These are phyloP conservation scores for Jimgerdemannia lactiflua DNA, from an alignment of 192 early-diverging fungal genomes.

Conservation along the genomic window DNA sequence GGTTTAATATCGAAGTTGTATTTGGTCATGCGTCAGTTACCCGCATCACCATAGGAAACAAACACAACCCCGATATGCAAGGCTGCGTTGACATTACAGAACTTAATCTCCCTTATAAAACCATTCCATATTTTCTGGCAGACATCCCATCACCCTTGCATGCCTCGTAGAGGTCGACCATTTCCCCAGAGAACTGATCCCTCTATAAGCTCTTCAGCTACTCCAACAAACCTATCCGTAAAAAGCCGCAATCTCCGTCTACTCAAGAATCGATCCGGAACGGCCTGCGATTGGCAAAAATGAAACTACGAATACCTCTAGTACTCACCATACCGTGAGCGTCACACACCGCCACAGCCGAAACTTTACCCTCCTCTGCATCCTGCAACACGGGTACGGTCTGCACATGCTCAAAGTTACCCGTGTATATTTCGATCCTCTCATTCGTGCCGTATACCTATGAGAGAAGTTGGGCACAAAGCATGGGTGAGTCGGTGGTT, in stretches of 20 bases:
- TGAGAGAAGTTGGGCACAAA: background rate
- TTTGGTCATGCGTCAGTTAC: too few relatives aligned
- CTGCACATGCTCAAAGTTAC: slow-evolving; percentile 40
- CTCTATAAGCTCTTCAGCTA: too few relatives aligned
- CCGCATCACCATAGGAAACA: too few relatives aligned
- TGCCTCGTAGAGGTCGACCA: too few relatives aligned
- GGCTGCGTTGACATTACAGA: background rate
- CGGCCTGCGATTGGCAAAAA: too few relatives aligned
- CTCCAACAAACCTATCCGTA: too few relatives aligned
- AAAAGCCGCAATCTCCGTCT: too few relatives aligned
- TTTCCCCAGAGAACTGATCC: too few relatives aligned
- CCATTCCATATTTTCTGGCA: background rate
- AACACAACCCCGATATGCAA: background rate
- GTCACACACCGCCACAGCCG: slow-evolving; percentile 34
- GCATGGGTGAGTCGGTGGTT: background rate
- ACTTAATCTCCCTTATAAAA: background rate
- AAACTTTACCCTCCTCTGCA: slow-evolving; percentile 25
- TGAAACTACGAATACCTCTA: too few relatives aligned
- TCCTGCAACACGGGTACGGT: slow-evolving; percentile 23
- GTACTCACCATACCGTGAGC: slow-evolving; percentile 3
- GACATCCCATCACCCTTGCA: too few relatives aligned
- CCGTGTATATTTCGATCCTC: slow-evolving; percentile 47
- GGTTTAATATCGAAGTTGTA: background rate
- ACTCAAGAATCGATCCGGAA: too few relatives aligned
- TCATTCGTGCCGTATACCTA: slow-evolving; percentile 52